A percentile compares a stretch with the other conserved stretches of the same genome.
Evolutionary conservation across 176 grass and related monocot genomes (phyloP).

Genomic region (Oryza australiensis): DNA sequence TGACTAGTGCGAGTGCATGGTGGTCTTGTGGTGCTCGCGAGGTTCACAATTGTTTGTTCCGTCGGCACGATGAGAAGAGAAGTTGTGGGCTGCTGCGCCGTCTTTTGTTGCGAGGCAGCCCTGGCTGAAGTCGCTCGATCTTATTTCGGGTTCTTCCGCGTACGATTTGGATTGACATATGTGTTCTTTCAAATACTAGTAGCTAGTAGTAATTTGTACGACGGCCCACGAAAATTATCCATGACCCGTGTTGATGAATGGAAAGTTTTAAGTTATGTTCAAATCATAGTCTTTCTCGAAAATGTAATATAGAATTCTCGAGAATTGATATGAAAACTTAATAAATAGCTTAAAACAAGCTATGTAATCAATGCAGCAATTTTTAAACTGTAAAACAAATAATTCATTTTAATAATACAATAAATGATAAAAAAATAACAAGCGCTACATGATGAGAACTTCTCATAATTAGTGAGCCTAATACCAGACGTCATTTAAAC

Average conservation of each 20-base stretch:
- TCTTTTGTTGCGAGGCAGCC: constrained; percentile 35
- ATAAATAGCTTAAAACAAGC: no score
- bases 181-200: constrained; percentile 21
- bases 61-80: constrained; percentile 57
- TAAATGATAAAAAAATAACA: no score
- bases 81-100: constrained; percentile 24
- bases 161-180: constrained; percentile 44
- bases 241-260: constrained; percentile 23
- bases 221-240: constrained; percentile 36
- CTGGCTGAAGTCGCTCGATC: constrained; percentile 28
- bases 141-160: constrained; percentile 52
- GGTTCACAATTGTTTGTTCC: background rate
- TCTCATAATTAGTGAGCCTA: background rate
- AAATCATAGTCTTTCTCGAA: background rate
- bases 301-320: no score
- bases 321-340: background rate
- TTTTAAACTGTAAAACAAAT: no score
- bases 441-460: background rate
- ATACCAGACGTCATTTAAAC: background rate
- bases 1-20: constrained; percentile 17
- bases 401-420: no score
- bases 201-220: constrained; percentile 4
- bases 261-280: background rate
- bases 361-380: no score
- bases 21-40: background rate